These are phyloP conservation scores for Dipteronia dyeriana DNA, from an alignment of 345 rosid genomes.

Conservation along the genomic window DNA sequence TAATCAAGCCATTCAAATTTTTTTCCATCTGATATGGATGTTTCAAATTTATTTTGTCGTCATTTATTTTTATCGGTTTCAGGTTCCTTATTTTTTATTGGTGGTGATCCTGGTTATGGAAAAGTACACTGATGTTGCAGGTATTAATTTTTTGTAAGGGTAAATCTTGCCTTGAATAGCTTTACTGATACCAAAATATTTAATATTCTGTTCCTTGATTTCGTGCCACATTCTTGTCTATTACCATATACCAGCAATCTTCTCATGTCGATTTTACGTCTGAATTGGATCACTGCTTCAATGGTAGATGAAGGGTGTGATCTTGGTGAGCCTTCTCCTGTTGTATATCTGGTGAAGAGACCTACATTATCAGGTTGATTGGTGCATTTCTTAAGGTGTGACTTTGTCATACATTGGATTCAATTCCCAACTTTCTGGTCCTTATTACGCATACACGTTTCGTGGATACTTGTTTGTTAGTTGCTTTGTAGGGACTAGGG, in stretches of 20 bases:
- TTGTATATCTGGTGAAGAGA: constrained; percentile 97
- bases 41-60: not conserved
- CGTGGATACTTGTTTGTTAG: not conserved
- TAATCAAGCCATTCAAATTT: not conserved
- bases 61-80: constrained; percentile 20
- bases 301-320: constrained; percentile 62
- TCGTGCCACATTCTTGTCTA: not conserved
- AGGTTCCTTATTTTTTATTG: constrained; percentile 87
- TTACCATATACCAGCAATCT: constrained; percentile 6
- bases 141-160: constrained; percentile 28
- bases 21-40: not conserved
- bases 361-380: constrained; percentile 24
- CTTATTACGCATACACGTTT: not conserved
- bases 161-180: not conserved
- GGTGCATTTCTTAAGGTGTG: constrained; percentile 4
- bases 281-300: constrained; percentile 62
- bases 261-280: constrained; percentile 25
- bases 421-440: not conserved
- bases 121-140: constrained; percentile 93
- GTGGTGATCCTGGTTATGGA: constrained; percentile 97
- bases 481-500: not conserved
- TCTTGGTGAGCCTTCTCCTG: constrained; percentile 54
- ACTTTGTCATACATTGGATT: not conserved
- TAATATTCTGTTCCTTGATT: not conserved
- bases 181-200: not conserved